Conservation (phyloP, 306 rosid species). For the Dicorynia guianensis region DNA sequence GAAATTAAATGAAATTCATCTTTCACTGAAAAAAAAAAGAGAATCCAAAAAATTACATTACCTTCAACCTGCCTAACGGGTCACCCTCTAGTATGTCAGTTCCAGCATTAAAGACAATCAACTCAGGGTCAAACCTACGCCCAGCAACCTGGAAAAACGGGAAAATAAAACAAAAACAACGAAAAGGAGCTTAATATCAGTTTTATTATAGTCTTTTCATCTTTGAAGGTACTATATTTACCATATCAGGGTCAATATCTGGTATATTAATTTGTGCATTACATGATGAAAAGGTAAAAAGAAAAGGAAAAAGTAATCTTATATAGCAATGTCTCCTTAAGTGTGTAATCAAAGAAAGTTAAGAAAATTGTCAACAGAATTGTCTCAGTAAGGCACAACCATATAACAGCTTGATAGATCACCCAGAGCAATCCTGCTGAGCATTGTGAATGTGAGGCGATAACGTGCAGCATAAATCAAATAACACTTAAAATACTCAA, state of each 20-base stretch:
- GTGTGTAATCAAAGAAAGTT: not conserved
- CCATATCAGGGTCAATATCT: not conserved
- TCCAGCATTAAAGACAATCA: slow-evolving; percentile 90
- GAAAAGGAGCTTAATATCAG: slow-evolving; percentile 10
- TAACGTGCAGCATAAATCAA: slow-evolving; percentile 13
- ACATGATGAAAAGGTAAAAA: not conserved
- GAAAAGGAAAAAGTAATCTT: not conserved
- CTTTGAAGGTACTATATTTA: not conserved
- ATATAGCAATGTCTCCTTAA: too few relatives aligned
- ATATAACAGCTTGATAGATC: not conserved
- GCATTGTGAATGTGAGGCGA: not conserved
- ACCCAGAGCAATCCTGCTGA: not conserved
- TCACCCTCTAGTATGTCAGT: slow-evolving; percentile 96
- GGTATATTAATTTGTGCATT: not conserved
- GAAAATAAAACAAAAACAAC: slow-evolving; percentile 29
- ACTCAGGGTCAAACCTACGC: slow-evolving; percentile 70
- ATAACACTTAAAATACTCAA: not conserved
- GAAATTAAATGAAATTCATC: slow-evolving; percentile 34
- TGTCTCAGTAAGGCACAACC: not conserved
- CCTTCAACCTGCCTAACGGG: slow-evolving; percentile 89
- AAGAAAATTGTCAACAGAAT: not conserved
- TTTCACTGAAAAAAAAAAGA: slow-evolving; percentile 30
- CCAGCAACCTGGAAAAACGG: slow-evolving; percentile 68
- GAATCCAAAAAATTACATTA: slow-evolving; percentile 45
- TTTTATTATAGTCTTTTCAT: slow-evolving; percentile 19